phyloP scores from a whole-genome alignment of 1,139 yeast genomes.

The Debaryomyces psychrophilus region DNA sequence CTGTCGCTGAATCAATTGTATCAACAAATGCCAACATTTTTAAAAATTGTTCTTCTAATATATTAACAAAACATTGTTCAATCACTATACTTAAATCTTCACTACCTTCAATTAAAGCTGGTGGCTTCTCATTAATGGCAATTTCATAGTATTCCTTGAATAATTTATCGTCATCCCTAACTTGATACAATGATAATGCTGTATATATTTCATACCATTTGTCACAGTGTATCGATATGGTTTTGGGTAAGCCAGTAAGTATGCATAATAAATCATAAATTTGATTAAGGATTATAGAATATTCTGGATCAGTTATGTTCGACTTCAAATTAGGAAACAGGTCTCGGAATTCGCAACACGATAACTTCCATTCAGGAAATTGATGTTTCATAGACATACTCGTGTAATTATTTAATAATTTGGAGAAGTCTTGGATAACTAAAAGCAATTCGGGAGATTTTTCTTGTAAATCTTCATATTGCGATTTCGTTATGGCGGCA shows the following conservation, averaged over 20 bases:
- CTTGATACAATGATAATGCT: slow-evolving; percentile 63
- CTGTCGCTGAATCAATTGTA: slow-evolving; percentile 64
- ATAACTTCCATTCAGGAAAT: slow-evolving; percentile 54
- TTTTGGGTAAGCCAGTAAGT: slow-evolving; percentile 56
- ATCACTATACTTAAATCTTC: slow-evolving; percentile 34
- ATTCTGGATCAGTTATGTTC: slow-evolving; percentile 22
- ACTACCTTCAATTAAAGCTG: slow-evolving; percentile 21
- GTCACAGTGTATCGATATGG: slow-evolving; percentile 50
- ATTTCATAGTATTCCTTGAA: slow-evolving; percentile 38
- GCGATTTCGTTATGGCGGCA: slow-evolving; percentile 46
- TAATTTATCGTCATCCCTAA: slow-evolving; percentile 44
- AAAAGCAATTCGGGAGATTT: slow-evolving; percentile 34
- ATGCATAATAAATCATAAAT: slow-evolving; percentile 47
- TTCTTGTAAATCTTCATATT: slow-evolving; percentile 40
- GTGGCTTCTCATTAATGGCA: slow-evolving; percentile 41
- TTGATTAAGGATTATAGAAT: slow-evolving; percentile 38
- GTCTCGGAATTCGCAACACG: slow-evolving; percentile 55
- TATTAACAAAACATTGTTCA: slow-evolving; percentile 65
- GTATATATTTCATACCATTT: slow-evolving; percentile 76
- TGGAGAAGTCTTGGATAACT: slow-evolving; percentile 51
- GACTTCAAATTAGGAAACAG: slow-evolving; percentile 29
- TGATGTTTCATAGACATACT: slow-evolving; percentile 44
- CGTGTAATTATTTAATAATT: slow-evolving; percentile 44
- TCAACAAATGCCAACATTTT: slow-evolving; percentile 65
- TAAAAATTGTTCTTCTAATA: slow-evolving; percentile 60